A percentile compares a stretch with the other conserved stretches of the same genome.
Conservation (phyloP, 768 basidiomycete species). For the Sutorius australiensis region DNA sequence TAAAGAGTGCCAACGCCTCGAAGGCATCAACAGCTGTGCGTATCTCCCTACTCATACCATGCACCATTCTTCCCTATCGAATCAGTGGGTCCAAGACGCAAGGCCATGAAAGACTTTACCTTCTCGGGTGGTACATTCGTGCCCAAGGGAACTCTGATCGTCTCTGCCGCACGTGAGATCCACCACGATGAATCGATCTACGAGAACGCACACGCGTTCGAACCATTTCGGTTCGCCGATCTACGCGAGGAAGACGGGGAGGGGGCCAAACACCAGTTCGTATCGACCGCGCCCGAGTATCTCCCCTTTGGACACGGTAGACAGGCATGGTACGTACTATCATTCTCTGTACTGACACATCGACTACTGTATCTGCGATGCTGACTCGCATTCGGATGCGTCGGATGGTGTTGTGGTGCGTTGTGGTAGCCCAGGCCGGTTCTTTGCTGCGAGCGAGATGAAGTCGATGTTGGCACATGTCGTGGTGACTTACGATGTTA, state of each 20-base stretch:
- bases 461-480: slow-evolving; percentile 14
- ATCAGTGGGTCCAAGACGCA: slow-evolving; percentile 27
- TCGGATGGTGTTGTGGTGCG: too few species aligned
- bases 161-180: too few species aligned
- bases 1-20: slow-evolving; percentile 11
- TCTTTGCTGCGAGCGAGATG: slow-evolving; percentile 6
- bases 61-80: slow-evolving; percentile 2
- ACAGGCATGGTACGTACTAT: not conserved
- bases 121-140: too few species aligned
- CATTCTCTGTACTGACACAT: not conserved
- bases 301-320: not conserved
- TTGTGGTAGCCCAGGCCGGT: slow-evolving; percentile 10
- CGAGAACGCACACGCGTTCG: not conserved
- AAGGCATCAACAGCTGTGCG: slow-evolving; percentile 19
- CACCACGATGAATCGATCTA: not conserved
- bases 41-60: not conserved
- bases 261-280: not conserved
- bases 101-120: too few species aligned
- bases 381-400: not conserved
- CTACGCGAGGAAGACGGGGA: not conserved
- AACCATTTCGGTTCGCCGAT: not conserved
- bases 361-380: not conserved
- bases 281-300: not conserved
- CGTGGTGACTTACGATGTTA: not conserved
- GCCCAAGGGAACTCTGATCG: too few species aligned